Evolutionary conservation across 352 stramenopile genomes (phyloP).

Genomic region (Pythium aristosporum): DNA sequence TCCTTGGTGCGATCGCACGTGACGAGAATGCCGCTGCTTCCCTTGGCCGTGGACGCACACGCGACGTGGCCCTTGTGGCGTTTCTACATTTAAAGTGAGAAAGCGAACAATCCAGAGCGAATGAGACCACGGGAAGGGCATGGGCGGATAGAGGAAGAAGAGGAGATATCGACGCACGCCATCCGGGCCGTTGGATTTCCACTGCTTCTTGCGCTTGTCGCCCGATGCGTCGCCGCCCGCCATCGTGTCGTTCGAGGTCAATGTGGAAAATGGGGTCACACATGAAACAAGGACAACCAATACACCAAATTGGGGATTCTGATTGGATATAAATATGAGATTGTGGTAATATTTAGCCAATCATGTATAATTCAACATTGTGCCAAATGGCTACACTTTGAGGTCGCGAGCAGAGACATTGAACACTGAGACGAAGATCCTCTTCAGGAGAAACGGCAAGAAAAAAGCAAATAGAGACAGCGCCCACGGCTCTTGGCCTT

Average conservation of each 20-base stretch:
- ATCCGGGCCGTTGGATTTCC: constrained; percentile 30
- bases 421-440: background rate
- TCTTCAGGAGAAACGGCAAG: background rate
- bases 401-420: background rate
- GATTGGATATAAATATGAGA: constrained; percentile 2
- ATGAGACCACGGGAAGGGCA: background rate
- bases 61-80: constrained; percentile 55
- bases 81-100: constrained; percentile 30
- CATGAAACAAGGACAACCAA: background rate
- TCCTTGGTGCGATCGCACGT: constrained; percentile 81
- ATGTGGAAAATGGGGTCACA: background rate
- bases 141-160: background rate
- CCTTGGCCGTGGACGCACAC: constrained; percentile 56
- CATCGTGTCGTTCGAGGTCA: constrained; percentile 13
- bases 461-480: no score
- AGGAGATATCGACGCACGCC: constrained; percentile 13
- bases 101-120: background rate
- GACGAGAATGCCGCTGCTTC: constrained; percentile 56
- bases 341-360: background rate
- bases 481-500: no score
- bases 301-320: background rate
- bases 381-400: background rate
- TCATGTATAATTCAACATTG: background rate
- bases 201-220: constrained; percentile 60
- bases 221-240: constrained; percentile 19